Evolutionary conservation across 228 moss, liverwort and hornwort species (phyloP).

Genomic region (Sphagnum fallax): DNA sequence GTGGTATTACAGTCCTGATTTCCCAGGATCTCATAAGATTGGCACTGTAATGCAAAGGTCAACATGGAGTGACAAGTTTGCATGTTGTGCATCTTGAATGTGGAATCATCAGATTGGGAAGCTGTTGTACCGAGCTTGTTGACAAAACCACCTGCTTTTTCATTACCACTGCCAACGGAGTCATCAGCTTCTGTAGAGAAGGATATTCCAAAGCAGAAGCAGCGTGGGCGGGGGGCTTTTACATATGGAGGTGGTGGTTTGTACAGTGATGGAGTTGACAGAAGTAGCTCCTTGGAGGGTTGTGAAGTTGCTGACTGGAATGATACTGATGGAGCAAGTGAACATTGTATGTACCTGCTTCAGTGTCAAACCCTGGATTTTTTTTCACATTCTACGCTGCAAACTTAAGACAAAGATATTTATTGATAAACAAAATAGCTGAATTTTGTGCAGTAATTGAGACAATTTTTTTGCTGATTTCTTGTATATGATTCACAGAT

Average conservation of each 20-base stretch:
- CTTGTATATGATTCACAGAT: background rate
- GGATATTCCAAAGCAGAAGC: slow-evolving; percentile 38
- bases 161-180: slow-evolving; percentile 7
- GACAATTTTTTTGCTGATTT: background rate
- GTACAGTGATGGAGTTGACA: slow-evolving; percentile 67
- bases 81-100: background rate
- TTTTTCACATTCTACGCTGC: background rate
- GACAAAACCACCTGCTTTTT: slow-evolving; percentile 22
- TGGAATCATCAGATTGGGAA: slow-evolving; percentile 63
- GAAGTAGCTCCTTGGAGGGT: slow-evolving; percentile 4
- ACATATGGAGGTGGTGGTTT: slow-evolving; percentile 76
- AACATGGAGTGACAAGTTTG: background rate
- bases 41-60: background rate
- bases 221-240: slow-evolving; percentile 87
- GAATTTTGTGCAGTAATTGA: no score
- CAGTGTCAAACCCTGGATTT: slow-evolving; percentile 54
- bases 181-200: slow-evolving; percentile 11
- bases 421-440: no score
- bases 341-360: slow-evolving; percentile 85
- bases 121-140: slow-evolving; percentile 40
- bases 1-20: background rate
- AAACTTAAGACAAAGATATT: background rate
- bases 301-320: slow-evolving; percentile 24
- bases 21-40: background rate
- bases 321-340: slow-evolving; percentile 31